Evolutionary conservation across 805 yeast genomes (phyloP).

Genomic region (Clavispora fructus): DNA sequence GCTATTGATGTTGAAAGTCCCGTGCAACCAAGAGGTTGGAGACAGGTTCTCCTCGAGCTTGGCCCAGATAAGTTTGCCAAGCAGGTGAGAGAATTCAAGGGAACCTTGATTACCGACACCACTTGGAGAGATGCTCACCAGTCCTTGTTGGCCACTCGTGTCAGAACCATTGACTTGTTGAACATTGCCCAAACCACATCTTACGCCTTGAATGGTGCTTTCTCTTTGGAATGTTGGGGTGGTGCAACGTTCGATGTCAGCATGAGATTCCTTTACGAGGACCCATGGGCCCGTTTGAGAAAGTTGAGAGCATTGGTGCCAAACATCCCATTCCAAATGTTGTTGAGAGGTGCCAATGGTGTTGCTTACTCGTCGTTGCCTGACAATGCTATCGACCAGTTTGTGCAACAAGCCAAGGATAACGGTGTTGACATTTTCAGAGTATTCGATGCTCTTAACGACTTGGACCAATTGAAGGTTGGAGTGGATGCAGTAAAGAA

Average conservation of each 20-base stretch:
- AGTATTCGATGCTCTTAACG: slow-evolving; percentile 96
- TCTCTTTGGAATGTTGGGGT: slow-evolving; percentile 99
- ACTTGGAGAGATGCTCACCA: slow-evolving; percentile 99
- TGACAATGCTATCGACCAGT: slow-evolving; percentile 97
- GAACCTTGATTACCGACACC: slow-evolving; percentile 93
- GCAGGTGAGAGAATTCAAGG: slow-evolving; percentile 77
- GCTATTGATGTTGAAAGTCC: slow-evolving; percentile 54
- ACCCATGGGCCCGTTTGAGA: slow-evolving; percentile 96
- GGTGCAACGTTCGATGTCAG: slow-evolving; percentile 99
- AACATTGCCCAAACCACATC: slow-evolving; percentile 94
- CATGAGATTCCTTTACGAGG: slow-evolving; percentile 97
- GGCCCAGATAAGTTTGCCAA: slow-evolving; percentile 91
- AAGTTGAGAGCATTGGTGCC: slow-evolving; percentile 86
- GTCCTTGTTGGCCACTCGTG: slow-evolving; percentile 94
- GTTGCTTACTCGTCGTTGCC: slow-evolving; percentile 97
- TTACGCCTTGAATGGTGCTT: slow-evolving; percentile 82
- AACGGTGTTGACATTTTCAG: slow-evolving; percentile 97
- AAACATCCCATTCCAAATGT: slow-evolving; percentile 98
- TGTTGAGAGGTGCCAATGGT: slow-evolving; percentile 98
- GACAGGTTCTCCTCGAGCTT: slow-evolving; percentile 73
- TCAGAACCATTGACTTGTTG: slow-evolving; percentile 85
- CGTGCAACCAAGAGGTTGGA: slow-evolving; percentile 75
- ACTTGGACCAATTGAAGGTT: slow-evolving; percentile 91
- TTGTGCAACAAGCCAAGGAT: slow-evolving; percentile 89
- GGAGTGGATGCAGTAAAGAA: slow-evolving; percentile 97